A percentile compares a stretch with the other conserved stretches of the same genome.
Conservation (phyloP, 2,329 filamentous ascomycete species). For the Colletotrichum endophyticum region DNA sequence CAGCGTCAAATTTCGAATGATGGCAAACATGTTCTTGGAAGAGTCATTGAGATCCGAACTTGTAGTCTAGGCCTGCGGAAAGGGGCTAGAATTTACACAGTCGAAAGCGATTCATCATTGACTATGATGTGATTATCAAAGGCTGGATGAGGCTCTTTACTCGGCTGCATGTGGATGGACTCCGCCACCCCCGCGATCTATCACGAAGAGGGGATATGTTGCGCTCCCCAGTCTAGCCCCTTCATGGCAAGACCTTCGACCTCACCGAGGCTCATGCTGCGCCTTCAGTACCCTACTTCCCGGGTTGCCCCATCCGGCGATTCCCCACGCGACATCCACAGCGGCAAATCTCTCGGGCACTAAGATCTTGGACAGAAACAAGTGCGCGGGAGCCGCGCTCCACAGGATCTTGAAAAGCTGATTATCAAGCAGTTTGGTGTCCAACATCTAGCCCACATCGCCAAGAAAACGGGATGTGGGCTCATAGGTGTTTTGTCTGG, state of each 20-base stretch:
- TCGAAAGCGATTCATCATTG: not conserved
- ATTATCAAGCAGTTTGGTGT: not conserved
- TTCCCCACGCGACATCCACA: not conserved
- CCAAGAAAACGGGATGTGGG: not conserved
- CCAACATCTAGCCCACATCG: not conserved
- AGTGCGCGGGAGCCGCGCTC: not conserved
- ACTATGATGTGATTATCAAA: not conserved
- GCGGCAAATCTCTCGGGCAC: not conserved
- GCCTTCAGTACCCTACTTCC: not conserved
- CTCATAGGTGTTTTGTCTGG: not conserved
- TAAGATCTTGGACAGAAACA: not conserved
- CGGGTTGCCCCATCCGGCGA: not conserved
- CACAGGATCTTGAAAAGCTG: not conserved
- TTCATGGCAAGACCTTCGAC: not conserved
- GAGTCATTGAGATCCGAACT: not conserved
- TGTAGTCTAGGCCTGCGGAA: rapidly evolving
- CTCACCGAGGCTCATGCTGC: not conserved
- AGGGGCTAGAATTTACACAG: not conserved
- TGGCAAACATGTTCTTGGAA: not conserved
- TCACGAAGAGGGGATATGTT: not conserved
- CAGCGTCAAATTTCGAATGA: not conserved
- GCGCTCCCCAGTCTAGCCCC: not conserved
- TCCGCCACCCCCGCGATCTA: not conserved
- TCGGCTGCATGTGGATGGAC: not conserved
- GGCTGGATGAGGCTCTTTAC: not conserved